Evolutionary conservation across 441 rosid species (phyloP), one percentile per base, ranked within the genome.

Genomic region (Jatropha multifida): DNA sequence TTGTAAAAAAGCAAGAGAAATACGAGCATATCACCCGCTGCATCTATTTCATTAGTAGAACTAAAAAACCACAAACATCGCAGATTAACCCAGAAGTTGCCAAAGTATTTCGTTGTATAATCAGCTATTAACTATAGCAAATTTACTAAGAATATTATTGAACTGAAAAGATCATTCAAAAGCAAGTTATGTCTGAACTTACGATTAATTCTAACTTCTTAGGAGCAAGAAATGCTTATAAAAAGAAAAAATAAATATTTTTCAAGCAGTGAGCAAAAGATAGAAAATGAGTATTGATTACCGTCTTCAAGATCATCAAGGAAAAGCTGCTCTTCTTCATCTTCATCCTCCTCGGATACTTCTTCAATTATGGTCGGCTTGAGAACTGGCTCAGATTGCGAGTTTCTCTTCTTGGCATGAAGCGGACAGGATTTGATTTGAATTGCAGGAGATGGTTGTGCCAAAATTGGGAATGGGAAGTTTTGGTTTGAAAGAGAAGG

Each of bases 291-390:
- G 48, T 38, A 37, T 14, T 72, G 74, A 63, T 20, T 84, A 88
- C 92, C 97, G 64, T 82, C 87, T 55, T 86, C 87, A 5, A 85
- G 74, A 71, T 85, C 91, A 74, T 86, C 90, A 48, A 85, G 76
- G 60, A 85, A 70, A 81, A 82, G 77, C 74, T 75, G 81, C 60
- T 81, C 86, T 44, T 78, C 87, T 56, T 81, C 85, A 0, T 85
- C 88, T 12, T 88, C 86, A 20, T 82, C 80, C 46, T 73, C 87
- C 62, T 37, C 4, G 14, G 80, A 71, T n/a, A 83, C 80, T 64
- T 89, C 87, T 65, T 88, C 85, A 56, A 83, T 74, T 70, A 86
- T 74, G 73, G 76, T 61, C 59, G 80, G 87, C n/a, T 82, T 17
- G 61, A 85, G 85, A 78, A 77, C 69, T 69, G 82, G 86, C 60